Evolutionary conservation across 2,329 filamentous ascomycete species (phyloP).

Genomic region (Botryotinia globosa): DNA sequence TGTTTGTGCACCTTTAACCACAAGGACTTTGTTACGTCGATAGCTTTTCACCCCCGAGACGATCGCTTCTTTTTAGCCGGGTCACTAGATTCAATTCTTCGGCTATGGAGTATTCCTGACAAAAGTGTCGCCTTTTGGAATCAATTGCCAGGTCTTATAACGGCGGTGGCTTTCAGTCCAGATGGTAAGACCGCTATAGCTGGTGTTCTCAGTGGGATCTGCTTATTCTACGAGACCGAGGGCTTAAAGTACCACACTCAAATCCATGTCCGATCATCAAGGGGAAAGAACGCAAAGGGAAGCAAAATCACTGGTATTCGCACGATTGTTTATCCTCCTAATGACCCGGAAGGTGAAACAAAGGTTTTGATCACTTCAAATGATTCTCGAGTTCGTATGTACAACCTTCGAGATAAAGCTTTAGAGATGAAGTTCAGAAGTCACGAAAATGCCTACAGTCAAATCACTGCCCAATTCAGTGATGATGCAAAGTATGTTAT

Average conservation of each 20-base stretch:
- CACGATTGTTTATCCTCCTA: slow-evolving; percentile 60
- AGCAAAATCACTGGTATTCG: slow-evolving; percentile 97
- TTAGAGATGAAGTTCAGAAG: slow-evolving; percentile 89
- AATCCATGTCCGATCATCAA: slow-evolving; percentile 87
- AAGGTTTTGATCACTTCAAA: slow-evolving; percentile 92
- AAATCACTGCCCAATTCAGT: slow-evolving; percentile 85
- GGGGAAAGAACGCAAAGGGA: slow-evolving; percentile 90
- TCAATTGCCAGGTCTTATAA: slow-evolving; percentile 81
- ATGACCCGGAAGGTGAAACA: slow-evolving; percentile 57
- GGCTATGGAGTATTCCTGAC: slow-evolving; percentile 96
- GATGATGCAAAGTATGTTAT: slow-evolving; percentile 85
- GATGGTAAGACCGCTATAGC: slow-evolving; percentile 89
- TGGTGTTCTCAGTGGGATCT: slow-evolving; percentile 79
- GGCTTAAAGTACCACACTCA: slow-evolving; percentile 80
- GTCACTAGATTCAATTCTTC: slow-evolving; percentile 81
- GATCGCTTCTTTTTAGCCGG: slow-evolving; percentile 96
- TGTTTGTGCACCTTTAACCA: slow-evolving; percentile 94
- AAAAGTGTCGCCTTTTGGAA: slow-evolving; percentile 84
- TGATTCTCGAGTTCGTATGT: slow-evolving; percentile 86
- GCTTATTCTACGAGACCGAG: slow-evolving; percentile 90
- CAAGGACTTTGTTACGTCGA: slow-evolving; percentile 90
- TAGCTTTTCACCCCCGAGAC: slow-evolving; percentile 90
- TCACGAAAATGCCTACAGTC: slow-evolving; percentile 83
- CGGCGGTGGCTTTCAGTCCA: slow-evolving; percentile 88
- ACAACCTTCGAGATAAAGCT: slow-evolving; percentile 80